Evolutionary conservation across 2,329 filamentous ascomycete genomes (phyloP), one percentile per base, ranked within the genome.

Genomic region (Thielaviopsis euricoi): DNA sequence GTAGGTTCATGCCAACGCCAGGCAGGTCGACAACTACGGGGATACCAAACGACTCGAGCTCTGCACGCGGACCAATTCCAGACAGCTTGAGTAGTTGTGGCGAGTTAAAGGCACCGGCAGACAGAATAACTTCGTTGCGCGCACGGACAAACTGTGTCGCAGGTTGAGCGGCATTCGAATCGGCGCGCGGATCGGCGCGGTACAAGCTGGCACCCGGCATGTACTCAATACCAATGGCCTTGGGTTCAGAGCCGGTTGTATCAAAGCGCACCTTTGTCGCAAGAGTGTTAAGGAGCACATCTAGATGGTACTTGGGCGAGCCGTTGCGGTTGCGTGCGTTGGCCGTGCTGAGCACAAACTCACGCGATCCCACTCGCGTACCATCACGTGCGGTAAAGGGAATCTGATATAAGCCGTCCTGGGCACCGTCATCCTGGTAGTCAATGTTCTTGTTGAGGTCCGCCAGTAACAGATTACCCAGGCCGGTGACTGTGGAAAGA

Each of bases 341-440:
- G 56, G 62, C 64, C 0, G 63, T 65, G 3, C 67, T 61, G 1
- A 79, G 64, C 53, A 85, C 69, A 56, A 81, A 77, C 57, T 82
- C 76, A 26, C 79, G 75, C 2, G 78, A 70, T 15, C 79, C 77
- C 50, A 71, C 76, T 26, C 81, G 79, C 52, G 73, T 71, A 55
- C 68, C 72, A n/a, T 73, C 65, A 17, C 73, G 69, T 60, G 77
- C 75, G 1, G 74, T 72, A 26, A 83, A 65, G 2, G 82, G 81
- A 5, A 85, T 75, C 62, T 84, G 79, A 65, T 76, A 83, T 37
- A 78, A 69, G 1, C 72, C 74, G 46, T 65, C 61, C 6, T 55
- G 37, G 26, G 49, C 26, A 6, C 65, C 64, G 2, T 64, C 58
- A 33, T 56, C 56, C 23, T 62, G 62, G 57, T 58, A 26, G 57